phyloP scores from a whole-genome alignment of 2,329 filamentous ascomycete genomes.

The Beauveria brongniartii region DNA sequence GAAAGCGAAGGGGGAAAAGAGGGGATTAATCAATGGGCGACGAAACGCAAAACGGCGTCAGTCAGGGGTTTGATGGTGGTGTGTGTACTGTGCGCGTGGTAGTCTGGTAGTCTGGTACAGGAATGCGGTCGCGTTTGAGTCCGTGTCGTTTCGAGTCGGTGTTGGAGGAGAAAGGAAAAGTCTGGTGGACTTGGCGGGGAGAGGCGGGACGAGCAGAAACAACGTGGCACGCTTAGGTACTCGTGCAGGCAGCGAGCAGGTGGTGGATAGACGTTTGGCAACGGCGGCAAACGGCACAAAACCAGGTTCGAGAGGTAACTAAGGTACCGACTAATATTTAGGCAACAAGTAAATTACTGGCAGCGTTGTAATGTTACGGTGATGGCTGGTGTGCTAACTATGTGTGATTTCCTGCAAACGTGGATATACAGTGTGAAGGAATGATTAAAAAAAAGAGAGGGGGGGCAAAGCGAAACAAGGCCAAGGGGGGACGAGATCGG shows the following conservation, averaged over 20 bases:
- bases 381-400: not conserved
- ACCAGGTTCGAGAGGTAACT: not conserved
- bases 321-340: no score
- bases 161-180: not conserved
- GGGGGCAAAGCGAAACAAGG: not conserved
- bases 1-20: not conserved
- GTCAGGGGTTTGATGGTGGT: not conserved
- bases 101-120: not conserved
- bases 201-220: not conserved
- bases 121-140: not conserved
- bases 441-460: not conserved
- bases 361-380: not conserved
- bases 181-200: not conserved
- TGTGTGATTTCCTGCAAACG: not conserved
- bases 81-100: not conserved
- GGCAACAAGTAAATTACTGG: not conserved
- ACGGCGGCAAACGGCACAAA: not conserved
- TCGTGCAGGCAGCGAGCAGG: no score
- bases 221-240: no score
- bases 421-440: not conserved
- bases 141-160: not conserved
- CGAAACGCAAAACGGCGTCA: not conserved
- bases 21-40: constrained; percentile 1
- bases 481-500: not conserved
- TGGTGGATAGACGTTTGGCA: no score